Evolutionary conservation across 192 early-diverging fungal genomes (phyloP), one percentile per base, ranked within the genome.

Genomic region (Umbelopsis vinacea): DNA sequence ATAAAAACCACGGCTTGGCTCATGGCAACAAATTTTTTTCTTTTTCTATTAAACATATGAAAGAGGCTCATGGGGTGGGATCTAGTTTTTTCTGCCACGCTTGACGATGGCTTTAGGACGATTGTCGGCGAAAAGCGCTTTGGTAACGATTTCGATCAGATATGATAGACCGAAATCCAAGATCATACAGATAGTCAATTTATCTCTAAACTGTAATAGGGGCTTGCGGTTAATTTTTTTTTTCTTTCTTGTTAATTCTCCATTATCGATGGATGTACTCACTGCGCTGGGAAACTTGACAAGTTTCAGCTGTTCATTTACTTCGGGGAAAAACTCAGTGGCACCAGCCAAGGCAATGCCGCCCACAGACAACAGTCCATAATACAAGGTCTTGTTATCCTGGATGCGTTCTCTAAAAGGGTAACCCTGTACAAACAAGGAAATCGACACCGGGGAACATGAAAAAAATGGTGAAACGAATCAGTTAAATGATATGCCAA

Each of bases 361-460:
- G 57, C 88, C 90, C 22, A 99, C 98, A 63, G 84, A 84, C 38
- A 94, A 66, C 45, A 99, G 78, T 52, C 93, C 92, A 79, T 94
- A 95, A 83, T 91, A 97, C 67, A 99, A 78, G 8, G 95, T 84
- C 80, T 93, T 96, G 86, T 99, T 99, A 70, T 97, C 92, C 70
- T 85, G 84, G 35, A 99, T 83, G 46, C 91, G 85, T 85, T 99
- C 98, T 71, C 98, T 89, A 89, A 99, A 99, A 26, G 98, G 98
- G 71, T 92, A 88, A 29, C 96, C 93, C 87, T 89, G 38, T 19
- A 68, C 37, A 54, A 66, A 35, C 15, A 50, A 50, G 29, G 19
- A 53, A 46, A 47, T 26, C 54, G 26, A 52, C 24, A 66, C 67
- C 47, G 23, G 21, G 35, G 45, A 45, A 48, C 6, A 46, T 46